Percentiles rank a stretch among this genome's conserved stretches.
Evolutionary conservation across 31 red algal genomes (phyloP).

Genomic region (Porphyra umbilicalis): DNA sequence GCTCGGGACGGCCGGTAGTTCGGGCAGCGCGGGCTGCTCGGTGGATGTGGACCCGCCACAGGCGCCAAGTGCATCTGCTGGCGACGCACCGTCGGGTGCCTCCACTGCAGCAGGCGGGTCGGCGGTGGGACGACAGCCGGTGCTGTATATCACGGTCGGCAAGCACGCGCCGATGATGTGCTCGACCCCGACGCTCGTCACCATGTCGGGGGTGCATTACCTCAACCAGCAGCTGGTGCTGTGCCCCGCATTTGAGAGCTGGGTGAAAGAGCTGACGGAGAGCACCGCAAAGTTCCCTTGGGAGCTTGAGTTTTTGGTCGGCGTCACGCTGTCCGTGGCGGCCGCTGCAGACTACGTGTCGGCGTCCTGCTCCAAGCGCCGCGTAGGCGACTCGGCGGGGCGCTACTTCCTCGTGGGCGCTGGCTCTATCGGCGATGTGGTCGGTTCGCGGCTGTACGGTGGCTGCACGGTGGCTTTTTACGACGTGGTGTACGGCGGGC

Average conservation of each 20-base stretch:
- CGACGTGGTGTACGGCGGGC: neutral
- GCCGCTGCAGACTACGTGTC: neutral
- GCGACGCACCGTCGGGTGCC: too few relatives aligned
- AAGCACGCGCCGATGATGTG: neutral
- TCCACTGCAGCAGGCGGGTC: neutral
- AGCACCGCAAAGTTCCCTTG: neutral
- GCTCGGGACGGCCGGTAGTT: neutral
- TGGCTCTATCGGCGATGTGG: neutral
- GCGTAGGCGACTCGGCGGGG: neutral
- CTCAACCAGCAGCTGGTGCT: neutral
- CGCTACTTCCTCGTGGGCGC: neutral
- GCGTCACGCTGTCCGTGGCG: neutral
- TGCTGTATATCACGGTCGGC: neutral
- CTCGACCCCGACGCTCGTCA: neutral
- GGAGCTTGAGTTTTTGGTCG: neutral
- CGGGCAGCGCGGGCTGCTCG: neutral
- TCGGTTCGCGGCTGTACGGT: neutral
- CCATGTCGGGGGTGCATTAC: neutral
- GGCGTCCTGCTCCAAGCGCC: neutral
- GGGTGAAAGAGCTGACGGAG: neutral
- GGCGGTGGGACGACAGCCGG: neutral
- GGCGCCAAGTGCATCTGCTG: neutral
- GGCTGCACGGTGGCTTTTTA: neutral
- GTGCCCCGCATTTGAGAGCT: neutral
- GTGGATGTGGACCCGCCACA: neutral